phyloP scores from a whole-genome alignment of 2,329 filamentous ascomycete genomes.

The Exophiala spinifera region DNA sequence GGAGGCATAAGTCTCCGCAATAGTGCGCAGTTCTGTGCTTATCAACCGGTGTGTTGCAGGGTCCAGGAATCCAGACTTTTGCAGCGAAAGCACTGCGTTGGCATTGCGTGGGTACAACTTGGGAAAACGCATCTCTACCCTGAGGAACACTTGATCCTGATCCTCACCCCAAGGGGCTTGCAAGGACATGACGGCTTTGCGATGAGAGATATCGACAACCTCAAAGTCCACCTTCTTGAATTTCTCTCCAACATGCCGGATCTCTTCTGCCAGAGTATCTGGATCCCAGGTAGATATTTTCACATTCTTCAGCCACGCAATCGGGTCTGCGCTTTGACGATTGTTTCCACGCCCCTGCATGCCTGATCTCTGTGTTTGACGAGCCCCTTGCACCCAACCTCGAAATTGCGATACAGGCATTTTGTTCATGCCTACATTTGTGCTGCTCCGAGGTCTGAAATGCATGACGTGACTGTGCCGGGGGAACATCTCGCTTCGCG shows the following conservation, averaged over 20 bases:
- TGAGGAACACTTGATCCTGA: slow-evolving; percentile 52
- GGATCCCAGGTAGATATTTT: slow-evolving; percentile 56
- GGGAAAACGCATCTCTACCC: slow-evolving; percentile 59
- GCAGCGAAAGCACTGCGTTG: slow-evolving; percentile 52
- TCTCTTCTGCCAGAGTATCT: slow-evolving; percentile 58
- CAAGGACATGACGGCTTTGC: slow-evolving; percentile 55
- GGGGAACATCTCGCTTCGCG: slow-evolving; percentile 28
- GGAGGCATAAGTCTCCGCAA: slow-evolving; percentile 54
- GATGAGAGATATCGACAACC: slow-evolving; percentile 53
- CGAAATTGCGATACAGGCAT: slow-evolving; percentile 50
- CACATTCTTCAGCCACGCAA: slow-evolving; percentile 64
- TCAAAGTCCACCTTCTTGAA: slow-evolving; percentile 62
- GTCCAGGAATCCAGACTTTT: slow-evolving; percentile 57
- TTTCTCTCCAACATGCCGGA: slow-evolving; percentile 58
- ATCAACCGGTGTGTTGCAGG: slow-evolving; percentile 50
- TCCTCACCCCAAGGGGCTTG: slow-evolving; percentile 59
- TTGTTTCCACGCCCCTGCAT: slow-evolving; percentile 48
- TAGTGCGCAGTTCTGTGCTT: slow-evolving; percentile 51
- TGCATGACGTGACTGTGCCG: slow-evolving; percentile 17
- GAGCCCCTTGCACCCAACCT: slow-evolving; percentile 43
- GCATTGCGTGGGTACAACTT: slow-evolving; percentile 52
- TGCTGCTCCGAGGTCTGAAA: slow-evolving; percentile 34
- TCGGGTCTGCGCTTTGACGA: slow-evolving; percentile 55
- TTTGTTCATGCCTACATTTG: slow-evolving; percentile 46
- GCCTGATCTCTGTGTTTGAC: slow-evolving; percentile 47